Evolutionary conservation across 163 green algal species (phyloP).

Genomic region (Trebouxia gelatinosa): DNA sequence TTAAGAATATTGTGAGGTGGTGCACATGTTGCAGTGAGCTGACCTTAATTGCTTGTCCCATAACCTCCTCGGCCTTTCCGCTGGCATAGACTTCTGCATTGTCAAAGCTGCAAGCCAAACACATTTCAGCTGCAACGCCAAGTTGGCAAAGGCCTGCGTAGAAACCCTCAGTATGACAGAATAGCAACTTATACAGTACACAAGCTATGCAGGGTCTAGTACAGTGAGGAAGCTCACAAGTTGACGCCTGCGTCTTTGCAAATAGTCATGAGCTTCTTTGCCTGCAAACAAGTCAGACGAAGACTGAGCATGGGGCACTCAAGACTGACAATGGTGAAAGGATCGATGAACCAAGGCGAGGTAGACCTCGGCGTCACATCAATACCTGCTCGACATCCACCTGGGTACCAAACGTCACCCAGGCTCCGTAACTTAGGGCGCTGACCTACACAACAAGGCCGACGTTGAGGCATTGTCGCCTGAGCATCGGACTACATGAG

Average conservation of each 20-base stretch:
- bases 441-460: conserved; percentile 48
- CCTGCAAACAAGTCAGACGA: conserved; percentile 26
- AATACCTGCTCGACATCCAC: conserved; percentile 19
- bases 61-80: conserved; percentile 74
- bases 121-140: too few relatives aligned
- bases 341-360: conserved; percentile 31
- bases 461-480: background rate
- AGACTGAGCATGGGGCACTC: background rate
- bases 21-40: too few relatives aligned
- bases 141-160: too few relatives aligned
- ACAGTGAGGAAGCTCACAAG: conserved; percentile 49
- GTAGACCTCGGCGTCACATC: background rate
- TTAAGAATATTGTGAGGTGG: too few relatives aligned
- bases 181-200: too few relatives aligned
- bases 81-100: conserved; percentile 83
- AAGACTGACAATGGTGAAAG: too few relatives aligned
- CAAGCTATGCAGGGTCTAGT: too few relatives aligned
- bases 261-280: conserved; percentile 62
- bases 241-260: conserved; percentile 68
- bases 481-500: background rate
- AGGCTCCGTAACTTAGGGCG: conserved; percentile 65
- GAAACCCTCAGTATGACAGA: too few relatives aligned
- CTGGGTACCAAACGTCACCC: conserved; percentile 71
- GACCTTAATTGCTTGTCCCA: conserved; percentile 72
- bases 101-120: conserved; percentile 60